Percentiles rank a stretch among this genome's conserved stretches.
These are phyloP conservation scores for Chlamydomonas incerta DNA, from an alignment of 139 green algal genomes.

Conservation along the genomic window DNA sequence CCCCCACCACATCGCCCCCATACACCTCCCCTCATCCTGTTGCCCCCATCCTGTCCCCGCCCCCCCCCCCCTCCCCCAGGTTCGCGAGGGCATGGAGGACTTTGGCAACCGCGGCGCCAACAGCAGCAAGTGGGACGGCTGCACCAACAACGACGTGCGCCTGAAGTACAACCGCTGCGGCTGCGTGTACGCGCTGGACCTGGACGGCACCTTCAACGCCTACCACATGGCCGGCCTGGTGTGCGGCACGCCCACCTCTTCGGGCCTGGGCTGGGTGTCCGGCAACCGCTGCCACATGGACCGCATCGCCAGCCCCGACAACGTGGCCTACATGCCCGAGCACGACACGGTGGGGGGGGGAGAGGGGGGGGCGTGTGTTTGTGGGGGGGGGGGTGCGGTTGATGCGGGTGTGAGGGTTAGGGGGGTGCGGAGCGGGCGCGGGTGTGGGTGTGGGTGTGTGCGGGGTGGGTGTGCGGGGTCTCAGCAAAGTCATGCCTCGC, in stretches of 20 bases:
- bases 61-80: too few species aligned
- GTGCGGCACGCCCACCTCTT: constrained; percentile 24
- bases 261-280: not conserved
- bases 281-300: constrained; percentile 42
- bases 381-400: too few species aligned
- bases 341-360: constrained; percentile 33
- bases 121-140: constrained; percentile 36
- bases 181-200: constrained; percentile 53
- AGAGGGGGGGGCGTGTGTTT: too few species aligned
- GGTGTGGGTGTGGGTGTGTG: too few species aligned
- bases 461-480: too few species aligned
- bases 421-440: too few species aligned
- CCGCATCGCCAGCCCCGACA: constrained; percentile 54
- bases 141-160: constrained; percentile 52
- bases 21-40: too few species aligned
- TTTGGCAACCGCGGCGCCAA: constrained; percentile 19
- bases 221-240: constrained; percentile 17
- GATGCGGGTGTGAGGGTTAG: too few species aligned
- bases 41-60: too few species aligned
- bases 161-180: constrained; percentile 59
- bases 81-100: constrained; percentile 53
- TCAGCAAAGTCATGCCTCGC: too few species aligned
- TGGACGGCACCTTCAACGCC: constrained; percentile 37
- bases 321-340: constrained; percentile 43
- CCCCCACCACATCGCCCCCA: too few species aligned